phyloP scores from a whole-genome alignment of 768 basidiomycete genomes.

The Gloeopeniophorella convolvens region DNA sequence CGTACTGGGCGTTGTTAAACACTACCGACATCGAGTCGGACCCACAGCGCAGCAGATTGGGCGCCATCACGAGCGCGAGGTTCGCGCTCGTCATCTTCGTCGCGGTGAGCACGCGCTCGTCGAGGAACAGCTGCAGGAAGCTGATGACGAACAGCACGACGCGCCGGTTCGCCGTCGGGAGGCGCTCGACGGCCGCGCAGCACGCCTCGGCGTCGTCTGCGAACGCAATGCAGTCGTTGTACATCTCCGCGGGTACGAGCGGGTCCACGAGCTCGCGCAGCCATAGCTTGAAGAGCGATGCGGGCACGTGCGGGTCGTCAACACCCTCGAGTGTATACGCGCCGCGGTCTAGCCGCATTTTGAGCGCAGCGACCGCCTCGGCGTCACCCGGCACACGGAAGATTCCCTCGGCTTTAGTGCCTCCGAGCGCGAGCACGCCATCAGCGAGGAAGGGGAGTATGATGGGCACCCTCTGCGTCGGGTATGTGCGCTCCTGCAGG shows the following conservation, averaged over 20 bases:
- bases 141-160: constrained; percentile 86
- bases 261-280: constrained; percentile 87
- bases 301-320: constrained; percentile 86
- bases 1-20: constrained; percentile 88
- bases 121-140: constrained; percentile 85
- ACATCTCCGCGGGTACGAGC: constrained; percentile 85
- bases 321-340: constrained; percentile 87
- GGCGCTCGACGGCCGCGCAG: constrained; percentile 63
- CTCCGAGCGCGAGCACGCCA: constrained; percentile 84
- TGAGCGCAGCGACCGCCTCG: constrained; percentile 83
- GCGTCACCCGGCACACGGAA: constrained; percentile 90
- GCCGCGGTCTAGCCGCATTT: constrained; percentile 83
- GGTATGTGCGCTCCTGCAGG: constrained; percentile 81
- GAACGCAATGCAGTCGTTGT: constrained; percentile 79
- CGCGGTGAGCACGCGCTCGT: constrained; percentile 58
- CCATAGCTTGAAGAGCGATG: constrained; percentile 90
- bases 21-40: constrained; percentile 86
- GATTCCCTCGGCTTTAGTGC: constrained; percentile 80
- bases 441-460: constrained; percentile 92
- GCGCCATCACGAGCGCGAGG: constrained; percentile 86
- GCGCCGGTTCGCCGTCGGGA: constrained; percentile 82
- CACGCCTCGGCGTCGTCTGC: constrained; percentile 63
- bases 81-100: constrained; percentile 92
- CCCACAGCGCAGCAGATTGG: constrained; percentile 80
- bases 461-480: constrained; percentile 79